Base-by-base conservation (phyloP, 164 flowering plant genomes). In the Tinospora cordifolia region DNA sequence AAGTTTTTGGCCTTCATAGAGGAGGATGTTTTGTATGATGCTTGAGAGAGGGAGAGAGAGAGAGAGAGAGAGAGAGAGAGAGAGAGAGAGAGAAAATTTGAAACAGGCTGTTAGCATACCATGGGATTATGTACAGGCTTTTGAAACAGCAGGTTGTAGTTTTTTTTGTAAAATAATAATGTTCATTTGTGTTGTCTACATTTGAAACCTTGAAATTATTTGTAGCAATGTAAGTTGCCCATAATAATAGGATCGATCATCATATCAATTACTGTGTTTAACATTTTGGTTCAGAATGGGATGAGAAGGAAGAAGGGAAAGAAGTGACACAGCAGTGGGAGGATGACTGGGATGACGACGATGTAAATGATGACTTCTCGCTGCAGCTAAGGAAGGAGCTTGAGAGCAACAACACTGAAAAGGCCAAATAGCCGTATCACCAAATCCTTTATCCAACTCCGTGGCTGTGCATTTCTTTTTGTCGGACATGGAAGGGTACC, bases 291-390 rank as follows among this genome's bases (percentile, higher is more conserved):
- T n/a, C 75, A 84, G 86, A 81, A 65, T 84, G 86, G 83, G 83
- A 77, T 47, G 81, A 76, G 69, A 75, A 78, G 78, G 83, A 76
- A 74, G 86, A 80, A 49, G 82, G 79, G 17, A 81, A 78, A 39
- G 86, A 81, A 57, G 78, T 58, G 17, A 68, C 70, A n/a, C 82
- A 83, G 63, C 86, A 83, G 59, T 83, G 86, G 86, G 86, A 81
- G 68, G 84, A 83, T 65, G 84, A 83, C 30, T 84, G 84, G 86
- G 84, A 82, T 68, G 86, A 84, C 69, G 86, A 84, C 71, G 86
- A 84, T 59, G 84, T 84, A 27, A 82, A 72, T 47, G 84, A 82
- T 54, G 84, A 82, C 72, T 84, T 84, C 77, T 82, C 86, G 26
- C 67, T 78, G 74, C 86, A 84, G 75, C 74, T 84, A 71, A 80